Evolutionary conservation across 2,329 filamentous ascomycete genomes (phyloP).

Genomic region (Aspergillus viridinutans): DNA sequence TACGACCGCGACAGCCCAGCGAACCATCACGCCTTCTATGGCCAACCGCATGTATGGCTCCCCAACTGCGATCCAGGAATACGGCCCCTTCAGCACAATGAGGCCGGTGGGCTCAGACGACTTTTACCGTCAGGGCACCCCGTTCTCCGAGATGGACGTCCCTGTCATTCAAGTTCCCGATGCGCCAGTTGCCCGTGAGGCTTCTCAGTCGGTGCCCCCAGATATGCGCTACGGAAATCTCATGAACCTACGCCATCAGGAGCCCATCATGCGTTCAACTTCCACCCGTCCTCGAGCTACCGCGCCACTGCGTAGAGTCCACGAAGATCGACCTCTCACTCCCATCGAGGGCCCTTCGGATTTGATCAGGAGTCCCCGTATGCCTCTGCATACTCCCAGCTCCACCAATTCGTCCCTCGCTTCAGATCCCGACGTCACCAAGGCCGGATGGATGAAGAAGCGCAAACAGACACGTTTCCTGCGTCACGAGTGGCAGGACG

Average conservation of each 20-base stretch:
- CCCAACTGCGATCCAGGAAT: too few relatives aligned
- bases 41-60: too few relatives aligned
- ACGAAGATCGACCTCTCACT: too few relatives aligned
- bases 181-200: constrained; percentile 70
- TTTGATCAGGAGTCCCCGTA: too few relatives aligned
- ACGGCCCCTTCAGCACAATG: too few relatives aligned
- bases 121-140: constrained; percentile 53
- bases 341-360: too few relatives aligned
- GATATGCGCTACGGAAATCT: constrained; percentile 74
- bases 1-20: constrained; percentile 15
- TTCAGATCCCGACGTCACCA: neutral
- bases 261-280: too few relatives aligned
- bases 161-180: constrained; percentile 69
- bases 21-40: constrained; percentile 28
- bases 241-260: constrained; percentile 9
- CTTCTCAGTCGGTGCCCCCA: constrained; percentile 86
- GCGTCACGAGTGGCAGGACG: constrained; percentile 87
- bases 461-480: constrained; percentile 65
- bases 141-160: constrained; percentile 86
- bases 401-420: too few relatives aligned
- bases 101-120: neutral
- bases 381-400: too few relatives aligned
- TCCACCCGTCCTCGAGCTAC: too few relatives aligned
- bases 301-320: too few relatives aligned
- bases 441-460: constrained; percentile 59